Evolutionary conservation across 805 yeast species (phyloP), one percentile per base, ranked within the genome.

Genomic region (Metschnikowia dekortorum): DNA sequence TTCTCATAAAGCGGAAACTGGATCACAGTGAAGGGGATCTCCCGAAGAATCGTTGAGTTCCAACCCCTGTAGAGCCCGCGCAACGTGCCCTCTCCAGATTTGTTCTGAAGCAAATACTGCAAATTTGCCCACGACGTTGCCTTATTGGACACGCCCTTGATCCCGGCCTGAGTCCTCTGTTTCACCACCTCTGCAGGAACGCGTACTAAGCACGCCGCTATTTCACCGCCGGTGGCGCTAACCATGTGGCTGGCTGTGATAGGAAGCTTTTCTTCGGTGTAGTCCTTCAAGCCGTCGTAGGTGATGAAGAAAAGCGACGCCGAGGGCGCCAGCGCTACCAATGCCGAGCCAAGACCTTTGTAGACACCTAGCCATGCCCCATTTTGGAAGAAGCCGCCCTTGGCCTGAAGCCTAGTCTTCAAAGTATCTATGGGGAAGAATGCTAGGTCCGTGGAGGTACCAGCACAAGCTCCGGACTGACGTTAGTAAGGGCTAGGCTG

Each of bases 101-200:
- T 70, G 64, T 88, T 87, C 46, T 71, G 68, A 13, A 89, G 62
- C 38, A 92, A 71, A 48, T 78, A 73, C 58, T 74, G 74, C 52
- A 94, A 76, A 11, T 96, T 87, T 43, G 81, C 81, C 66, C 75
- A 74, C 8, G 97, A 89, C 0, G 96, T 82, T 7, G 71, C 60
- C 37, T 56, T 61, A 8, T 63, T 61, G 11, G 66, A 66, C 8
- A 63, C 63, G 2, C 77, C 76, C 6, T 54, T 29, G 22, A 63
- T 53, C 2, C 74, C 74, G 0, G 75, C 68, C 66, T 94, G 99
- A 0, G 98, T 87, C 51, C 97, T 76, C 69, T 94, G 99, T 68
- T 94, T 94, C 59, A 94, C 83, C 28, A 94, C 96, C 64, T 94
- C 99, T 0, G 96, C 95, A 0, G 99, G 99, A 0, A 94, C 99